Evolutionary conservation across 305 asterid genomes (phyloP).

Genomic region (Andrographis paniculata): DNA sequence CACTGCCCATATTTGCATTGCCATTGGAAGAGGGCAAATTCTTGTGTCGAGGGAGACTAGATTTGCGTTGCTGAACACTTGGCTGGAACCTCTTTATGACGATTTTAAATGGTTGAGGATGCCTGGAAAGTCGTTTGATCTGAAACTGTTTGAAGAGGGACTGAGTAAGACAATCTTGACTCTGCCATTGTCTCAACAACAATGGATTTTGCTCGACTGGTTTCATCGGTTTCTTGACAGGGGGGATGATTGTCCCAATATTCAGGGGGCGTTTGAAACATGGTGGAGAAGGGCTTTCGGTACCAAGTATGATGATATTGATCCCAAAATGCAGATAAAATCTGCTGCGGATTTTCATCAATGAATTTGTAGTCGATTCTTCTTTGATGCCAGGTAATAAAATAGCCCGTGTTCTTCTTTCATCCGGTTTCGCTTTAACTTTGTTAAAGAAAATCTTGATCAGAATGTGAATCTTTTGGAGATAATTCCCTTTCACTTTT

Average conservation of each 20-base stretch:
- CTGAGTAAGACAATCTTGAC: conserved; percentile 71
- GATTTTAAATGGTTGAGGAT: conserved; percentile 88
- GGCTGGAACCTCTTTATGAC: conserved; percentile 89
- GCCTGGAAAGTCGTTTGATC: conserved; percentile 58
- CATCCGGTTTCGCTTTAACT: too few relatives aligned
- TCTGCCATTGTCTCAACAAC: conserved; percentile 69
- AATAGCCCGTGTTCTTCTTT: too few relatives aligned
- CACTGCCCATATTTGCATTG: conserved; percentile 74
- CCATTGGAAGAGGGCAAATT: conserved; percentile 66
- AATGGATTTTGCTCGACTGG: conserved; percentile 59
- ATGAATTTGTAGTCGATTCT: conserved; percentile 27
- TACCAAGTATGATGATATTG: conserved; percentile 42
- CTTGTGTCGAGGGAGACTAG: conserved; percentile 63
- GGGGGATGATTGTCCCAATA: conserved; percentile 91
- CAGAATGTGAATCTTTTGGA: too few relatives aligned
- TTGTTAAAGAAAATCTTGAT: too few relatives aligned
- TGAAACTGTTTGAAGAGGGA: conserved; percentile 73
- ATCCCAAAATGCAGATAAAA: conserved; percentile 57
- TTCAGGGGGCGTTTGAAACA: conserved; percentile 74
- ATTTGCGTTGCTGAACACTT: conserved; percentile 54
- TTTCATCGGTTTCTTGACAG: conserved; percentile 64
- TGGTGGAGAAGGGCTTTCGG: conserved; percentile 98
- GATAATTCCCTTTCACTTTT: too few relatives aligned
- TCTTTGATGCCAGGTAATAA: too few relatives aligned
- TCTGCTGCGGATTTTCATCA: conserved; percentile 44